Conservation (phyloP, 2,329 filamentous ascomycete genomes). For the Didymosphaeria variabile region DNA sequence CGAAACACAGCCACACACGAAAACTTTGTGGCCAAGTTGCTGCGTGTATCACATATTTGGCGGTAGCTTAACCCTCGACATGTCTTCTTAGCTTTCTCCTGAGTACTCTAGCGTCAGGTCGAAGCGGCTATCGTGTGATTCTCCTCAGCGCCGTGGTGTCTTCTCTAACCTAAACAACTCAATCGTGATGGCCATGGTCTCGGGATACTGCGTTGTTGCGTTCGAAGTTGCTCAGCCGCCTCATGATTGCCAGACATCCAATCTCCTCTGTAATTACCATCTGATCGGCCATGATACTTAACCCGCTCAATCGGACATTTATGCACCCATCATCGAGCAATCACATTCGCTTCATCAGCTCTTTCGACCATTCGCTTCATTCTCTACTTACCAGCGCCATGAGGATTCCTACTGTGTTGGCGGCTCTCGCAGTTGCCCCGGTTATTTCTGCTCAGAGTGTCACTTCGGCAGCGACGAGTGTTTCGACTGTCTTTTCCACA, state of each 20-base stretch:
- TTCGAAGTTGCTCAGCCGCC: conserved; percentile 8
- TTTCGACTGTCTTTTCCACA: conserved; percentile 8
- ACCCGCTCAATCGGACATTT: neutral
- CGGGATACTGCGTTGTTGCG: neutral
- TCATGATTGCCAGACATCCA: conserved; percentile 10
- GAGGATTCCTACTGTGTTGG: conserved; percentile 26
- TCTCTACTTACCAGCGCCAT: conserved; percentile 23
- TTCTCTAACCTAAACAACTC: neutral
- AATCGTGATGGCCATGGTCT: conserved; percentile 7
- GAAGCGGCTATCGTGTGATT: conserved; percentile 1
- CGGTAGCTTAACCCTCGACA: neutral
- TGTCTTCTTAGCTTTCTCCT: neutral
- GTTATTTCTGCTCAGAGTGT: conserved; percentile 12
- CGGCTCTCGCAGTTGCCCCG: conserved; percentile 29
- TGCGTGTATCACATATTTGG: neutral
- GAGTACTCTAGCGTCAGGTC: neutral
- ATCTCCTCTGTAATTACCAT: conserved; percentile 14
- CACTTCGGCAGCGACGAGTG: conserved; percentile 11
- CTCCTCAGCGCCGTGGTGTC: neutral
- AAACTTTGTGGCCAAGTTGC: neutral
- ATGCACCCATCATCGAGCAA: conserved; percentile 25
- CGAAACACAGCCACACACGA: neutral
- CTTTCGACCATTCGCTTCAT: conserved; percentile 20
- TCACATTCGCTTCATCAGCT: conserved; percentile 27
- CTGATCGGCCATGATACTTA: conserved; percentile 9